Percentiles rank a stretch among this genome's conserved stretches.
Conservation (phyloP, 2,329 filamentous ascomycete genomes). For the Dothideomycetes sp. region DNA sequence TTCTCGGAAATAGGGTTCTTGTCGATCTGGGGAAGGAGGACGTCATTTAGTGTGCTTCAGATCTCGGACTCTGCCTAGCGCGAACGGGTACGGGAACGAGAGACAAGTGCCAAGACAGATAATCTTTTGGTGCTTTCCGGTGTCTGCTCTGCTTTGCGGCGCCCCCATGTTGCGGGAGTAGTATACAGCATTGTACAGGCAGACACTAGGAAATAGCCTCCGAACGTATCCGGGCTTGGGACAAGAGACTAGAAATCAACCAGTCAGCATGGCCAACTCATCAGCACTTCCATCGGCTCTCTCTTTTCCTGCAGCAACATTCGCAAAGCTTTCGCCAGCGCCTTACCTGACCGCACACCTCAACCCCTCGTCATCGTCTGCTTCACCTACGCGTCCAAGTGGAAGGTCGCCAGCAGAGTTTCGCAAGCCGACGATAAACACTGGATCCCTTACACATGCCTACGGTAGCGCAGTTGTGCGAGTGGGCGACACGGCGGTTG, state of each 20-base stretch:
- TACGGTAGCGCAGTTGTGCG: slow-evolving; percentile 85
- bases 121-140: no score
- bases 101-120: no score
- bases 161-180: no score
- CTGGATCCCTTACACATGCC: slow-evolving; percentile 74
- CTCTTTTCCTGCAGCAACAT: slow-evolving; percentile 55
- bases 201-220: no score
- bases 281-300: slow-evolving; percentile 17
- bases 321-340: slow-evolving; percentile 80
- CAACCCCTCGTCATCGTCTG: slow-evolving; percentile 43
- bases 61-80: neutral
- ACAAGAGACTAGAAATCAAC: no score
- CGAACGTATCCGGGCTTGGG: no score
- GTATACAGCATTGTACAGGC: no score
- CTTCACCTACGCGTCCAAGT: slow-evolving; percentile 62
- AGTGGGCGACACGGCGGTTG: slow-evolving; percentile 82
- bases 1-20: neutral
- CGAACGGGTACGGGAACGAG: no score
- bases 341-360: slow-evolving; percentile 87
- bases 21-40: neutral
- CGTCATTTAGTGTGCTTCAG: neutral
- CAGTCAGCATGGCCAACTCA: slow-evolving; percentile 10
- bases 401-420: slow-evolving; percentile 61
- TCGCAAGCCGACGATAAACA: slow-evolving; percentile 65
- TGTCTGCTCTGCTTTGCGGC: no score